phyloP scores from a whole-genome alignment of 139 green algal genomes.

The Auxenochlorella protothecoides region DNA sequence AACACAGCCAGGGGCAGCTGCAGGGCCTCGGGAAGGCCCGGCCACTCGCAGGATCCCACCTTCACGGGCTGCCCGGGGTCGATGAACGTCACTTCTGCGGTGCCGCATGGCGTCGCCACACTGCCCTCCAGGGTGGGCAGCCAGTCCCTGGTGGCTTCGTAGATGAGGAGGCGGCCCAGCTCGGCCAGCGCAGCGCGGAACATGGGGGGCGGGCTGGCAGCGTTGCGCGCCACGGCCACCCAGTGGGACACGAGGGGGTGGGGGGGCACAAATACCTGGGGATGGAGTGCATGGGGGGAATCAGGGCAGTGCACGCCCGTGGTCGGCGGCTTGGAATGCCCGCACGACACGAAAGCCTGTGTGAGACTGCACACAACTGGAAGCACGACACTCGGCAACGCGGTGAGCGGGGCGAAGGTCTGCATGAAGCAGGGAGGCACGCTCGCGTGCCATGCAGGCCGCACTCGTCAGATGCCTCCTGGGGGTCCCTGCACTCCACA shows the following conservation, averaged over 20 bases:
- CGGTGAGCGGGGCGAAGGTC: no score
- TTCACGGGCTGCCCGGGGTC: conserved; percentile 75
- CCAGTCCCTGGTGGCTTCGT: conserved; percentile 78
- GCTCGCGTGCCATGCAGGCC: no score
- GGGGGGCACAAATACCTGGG: conserved; percentile 84
- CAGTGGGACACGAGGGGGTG: conserved; percentile 96
- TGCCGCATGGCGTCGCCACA: conserved; percentile 69
- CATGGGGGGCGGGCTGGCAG: conserved; percentile 59
- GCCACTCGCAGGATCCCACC: conserved; percentile 18
- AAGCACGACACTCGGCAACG: no score
- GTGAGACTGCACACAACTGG: no score
- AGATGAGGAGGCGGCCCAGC: conserved; percentile 83
- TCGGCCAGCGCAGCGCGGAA: conserved; percentile 82
- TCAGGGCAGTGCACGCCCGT: no score
- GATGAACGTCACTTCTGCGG: conserved; percentile 69
- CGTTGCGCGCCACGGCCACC: conserved; percentile 83
- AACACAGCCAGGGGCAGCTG: no score
- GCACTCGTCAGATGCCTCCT: no score
- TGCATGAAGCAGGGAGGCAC: no score
- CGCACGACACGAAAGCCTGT: no score
- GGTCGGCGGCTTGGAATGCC: no score
- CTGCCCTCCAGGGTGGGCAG: conserved; percentile 69
- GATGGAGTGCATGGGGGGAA: neutral
- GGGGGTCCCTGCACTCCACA: no score
- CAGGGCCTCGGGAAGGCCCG: neutral